phyloP scores from a whole-genome alignment of 2,329 filamentous ascomycete species.

The Talaromyces verruculosus region DNA sequence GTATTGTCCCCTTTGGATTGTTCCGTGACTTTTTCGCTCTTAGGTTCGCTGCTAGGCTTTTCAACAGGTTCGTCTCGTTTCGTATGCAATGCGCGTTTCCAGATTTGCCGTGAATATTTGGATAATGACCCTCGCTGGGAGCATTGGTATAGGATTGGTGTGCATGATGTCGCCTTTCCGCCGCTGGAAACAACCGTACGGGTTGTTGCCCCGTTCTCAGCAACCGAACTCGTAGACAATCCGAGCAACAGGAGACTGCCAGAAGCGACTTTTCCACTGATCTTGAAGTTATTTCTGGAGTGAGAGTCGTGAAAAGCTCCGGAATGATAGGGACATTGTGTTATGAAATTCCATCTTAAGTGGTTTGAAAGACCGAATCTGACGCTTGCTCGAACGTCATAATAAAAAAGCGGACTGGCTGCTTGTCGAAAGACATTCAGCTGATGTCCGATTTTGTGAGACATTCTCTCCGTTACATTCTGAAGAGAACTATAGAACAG shows the following conservation, averaged over 20 bases:
- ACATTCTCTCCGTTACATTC: slow-evolving; percentile 49
- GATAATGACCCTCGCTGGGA: slow-evolving; percentile 25
- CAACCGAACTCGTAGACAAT: slow-evolving; percentile 33
- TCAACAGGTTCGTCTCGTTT: slow-evolving; percentile 25
- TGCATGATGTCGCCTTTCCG: slow-evolving; percentile 30
- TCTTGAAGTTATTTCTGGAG: slow-evolving; percentile 35
- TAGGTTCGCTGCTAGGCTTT: slow-evolving; percentile 25
- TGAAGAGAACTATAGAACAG: slow-evolving; percentile 27
- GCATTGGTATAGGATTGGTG: slow-evolving; percentile 25
- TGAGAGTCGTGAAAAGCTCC: slow-evolving; percentile 11
- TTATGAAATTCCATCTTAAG: slow-evolving; percentile 17
- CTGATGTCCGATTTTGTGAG: slow-evolving; percentile 48
- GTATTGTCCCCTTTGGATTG: slow-evolving; percentile 21
- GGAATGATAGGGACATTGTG: slow-evolving; percentile 20
- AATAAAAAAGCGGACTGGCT: slow-evolving; percentile 36
- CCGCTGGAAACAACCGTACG: slow-evolving; percentile 32
- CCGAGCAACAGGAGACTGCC: slow-evolving; percentile 57
- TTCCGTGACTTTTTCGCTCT: slow-evolving; percentile 17
- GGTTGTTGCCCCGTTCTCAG: slow-evolving; percentile 36
- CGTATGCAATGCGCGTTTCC: slow-evolving; percentile 36
- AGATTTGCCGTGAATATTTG: slow-evolving; percentile 26
- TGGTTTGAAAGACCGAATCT: slow-evolving; percentile 25
- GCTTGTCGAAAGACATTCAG: slow-evolving; percentile 47
- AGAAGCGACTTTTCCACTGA: slow-evolving; percentile 55
- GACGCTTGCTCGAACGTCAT: slow-evolving; percentile 30